Evolutionary conservation across 2,329 filamentous ascomycete genomes (phyloP).

Genomic region (Hysterium pulicare): DNA sequence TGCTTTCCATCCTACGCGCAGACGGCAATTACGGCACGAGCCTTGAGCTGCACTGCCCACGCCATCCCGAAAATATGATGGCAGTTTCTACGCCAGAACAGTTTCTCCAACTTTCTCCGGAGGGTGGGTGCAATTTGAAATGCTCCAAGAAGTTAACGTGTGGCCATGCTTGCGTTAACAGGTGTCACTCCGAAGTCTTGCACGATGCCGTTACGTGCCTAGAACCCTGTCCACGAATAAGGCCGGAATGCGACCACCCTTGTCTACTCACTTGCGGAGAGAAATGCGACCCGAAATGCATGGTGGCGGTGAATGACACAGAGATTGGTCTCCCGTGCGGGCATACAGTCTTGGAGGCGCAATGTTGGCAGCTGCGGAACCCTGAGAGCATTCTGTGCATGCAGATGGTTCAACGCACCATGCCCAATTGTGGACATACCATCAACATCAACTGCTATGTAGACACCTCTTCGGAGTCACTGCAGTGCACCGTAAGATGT

Average conservation of each 20-base stretch:
- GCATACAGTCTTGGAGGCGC: not conserved
- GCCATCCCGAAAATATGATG: slow-evolving; percentile 14
- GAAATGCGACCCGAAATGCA: not conserved
- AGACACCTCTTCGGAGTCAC: not conserved
- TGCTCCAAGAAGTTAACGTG: slow-evolving; percentile 28
- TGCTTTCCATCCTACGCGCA: slow-evolving; percentile 49
- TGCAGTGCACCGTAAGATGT: not conserved
- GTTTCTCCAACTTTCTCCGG: slow-evolving; percentile 11
- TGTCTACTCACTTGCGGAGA: slow-evolving; percentile 1
- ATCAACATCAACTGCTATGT: not conserved
- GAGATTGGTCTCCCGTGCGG: not conserved
- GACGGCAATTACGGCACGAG: slow-evolving; percentile 1
- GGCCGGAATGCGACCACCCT: not conserved
- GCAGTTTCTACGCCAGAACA: slow-evolving; percentile 11
- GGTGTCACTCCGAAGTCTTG: slow-evolving; percentile 49
- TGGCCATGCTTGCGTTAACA: slow-evolving; percentile 47
- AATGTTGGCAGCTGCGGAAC: not conserved
- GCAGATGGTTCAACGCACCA: not conserved
- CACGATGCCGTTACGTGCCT: slow-evolving; percentile 48
- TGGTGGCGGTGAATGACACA: not conserved
- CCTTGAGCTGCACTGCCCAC: slow-evolving; percentile 12
- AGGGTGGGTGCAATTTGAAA: slow-evolving; percentile 12
- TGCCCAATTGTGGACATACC: not conserved
- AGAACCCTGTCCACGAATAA: slow-evolving; percentile 41
- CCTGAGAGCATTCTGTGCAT: not conserved